These are phyloP conservation scores for Cudoniella acicularis DNA, from an alignment of 495 filamentous ascomycete genomes.

Conservation along the genomic window DNA sequence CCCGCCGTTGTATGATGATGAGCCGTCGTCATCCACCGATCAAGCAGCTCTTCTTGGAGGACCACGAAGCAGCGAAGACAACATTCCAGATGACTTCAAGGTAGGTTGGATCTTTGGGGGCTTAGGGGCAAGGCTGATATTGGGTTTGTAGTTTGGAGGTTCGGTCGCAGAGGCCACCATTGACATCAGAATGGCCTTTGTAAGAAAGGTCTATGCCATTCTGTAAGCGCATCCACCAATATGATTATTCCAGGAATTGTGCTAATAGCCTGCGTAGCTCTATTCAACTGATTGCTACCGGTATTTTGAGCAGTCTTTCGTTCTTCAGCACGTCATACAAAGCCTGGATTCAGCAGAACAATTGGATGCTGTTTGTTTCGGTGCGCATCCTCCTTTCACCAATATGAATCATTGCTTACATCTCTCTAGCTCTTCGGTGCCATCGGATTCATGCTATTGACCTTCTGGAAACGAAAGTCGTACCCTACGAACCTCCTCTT, in stretches of 20 bases:
- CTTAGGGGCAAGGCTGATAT: constrained; percentile 1
- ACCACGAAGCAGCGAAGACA: constrained; percentile 76
- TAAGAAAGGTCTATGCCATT: constrained; percentile 89
- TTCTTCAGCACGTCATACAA: constrained; percentile 82
- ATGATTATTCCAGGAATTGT: neutral
- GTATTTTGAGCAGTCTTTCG: constrained; percentile 72
- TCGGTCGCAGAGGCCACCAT: constrained; percentile 88
- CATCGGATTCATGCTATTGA: constrained; percentile 49
- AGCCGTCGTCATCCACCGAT: constrained; percentile 37
- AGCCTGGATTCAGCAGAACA: constrained; percentile 78
- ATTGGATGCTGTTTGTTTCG: constrained; percentile 80
- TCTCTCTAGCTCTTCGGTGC: constrained; percentile 15
- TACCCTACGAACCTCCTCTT: constrained; percentile 95
- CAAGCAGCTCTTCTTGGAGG: constrained; percentile 54
- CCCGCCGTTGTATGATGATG: constrained; percentile 75
- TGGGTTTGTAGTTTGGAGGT: constrained; percentile 66
- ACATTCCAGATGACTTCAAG: constrained; percentile 98
- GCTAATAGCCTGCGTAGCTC: constrained; percentile 56
- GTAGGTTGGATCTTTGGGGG: constrained; percentile 33
- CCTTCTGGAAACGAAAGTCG: constrained; percentile 96
- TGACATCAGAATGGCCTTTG: constrained; percentile 95
- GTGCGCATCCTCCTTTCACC: constrained; percentile 30
- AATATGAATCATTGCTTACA: constrained; percentile 3
- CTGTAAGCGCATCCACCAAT: constrained; percentile 44
- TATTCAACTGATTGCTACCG: constrained; percentile 83